These are phyloP conservation scores for Oxytropis ochrocephala DNA, from an alignment of 306 rosid species.

Conservation along the genomic window DNA sequence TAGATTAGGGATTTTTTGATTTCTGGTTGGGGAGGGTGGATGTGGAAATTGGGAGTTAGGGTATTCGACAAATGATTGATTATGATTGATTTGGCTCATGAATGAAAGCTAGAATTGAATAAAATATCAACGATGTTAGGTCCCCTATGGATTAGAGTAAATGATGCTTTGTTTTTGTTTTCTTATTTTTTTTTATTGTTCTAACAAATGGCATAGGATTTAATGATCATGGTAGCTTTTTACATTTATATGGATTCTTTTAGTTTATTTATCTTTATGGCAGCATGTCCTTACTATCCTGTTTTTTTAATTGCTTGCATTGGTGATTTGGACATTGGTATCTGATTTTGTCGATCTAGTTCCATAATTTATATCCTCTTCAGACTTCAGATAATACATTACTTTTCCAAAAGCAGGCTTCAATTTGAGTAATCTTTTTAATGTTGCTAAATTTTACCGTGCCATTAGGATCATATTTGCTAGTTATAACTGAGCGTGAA, in stretches of 20 bases:
- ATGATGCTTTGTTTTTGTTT: not conserved
- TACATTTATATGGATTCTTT: slow-evolving; percentile 9
- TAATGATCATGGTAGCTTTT: slow-evolving; percentile 11
- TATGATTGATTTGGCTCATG: not conserved
- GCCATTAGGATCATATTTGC: slow-evolving; percentile 66
- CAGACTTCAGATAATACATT: slow-evolving; percentile 3
- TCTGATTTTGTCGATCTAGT: slow-evolving; percentile 6
- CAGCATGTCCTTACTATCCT: not conserved
- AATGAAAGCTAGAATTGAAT: slow-evolving; percentile 2
- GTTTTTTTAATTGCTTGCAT: not conserved
- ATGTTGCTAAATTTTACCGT: slow-evolving; percentile 21
- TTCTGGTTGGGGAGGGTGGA: not conserved
- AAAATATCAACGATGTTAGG: not conserved
- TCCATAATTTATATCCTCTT: slow-evolving; percentile 11
- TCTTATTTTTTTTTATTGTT: not conserved
- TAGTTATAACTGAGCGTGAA: slow-evolving; percentile 69
- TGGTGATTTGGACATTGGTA: slow-evolving; percentile 9
- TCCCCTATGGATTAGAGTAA: not conserved
- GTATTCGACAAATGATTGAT: not conserved
- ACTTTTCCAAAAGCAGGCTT: slow-evolving; percentile 4
- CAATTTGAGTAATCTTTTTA: slow-evolving; percentile 13
- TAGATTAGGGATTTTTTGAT: not conserved
- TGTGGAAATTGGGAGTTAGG: not conserved
- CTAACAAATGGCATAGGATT: not conserved
- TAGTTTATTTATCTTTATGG: not conserved